Evolutionary conservation across 2,329 filamentous ascomycete species (phyloP).

Genomic region (Phoma sp.): DNA sequence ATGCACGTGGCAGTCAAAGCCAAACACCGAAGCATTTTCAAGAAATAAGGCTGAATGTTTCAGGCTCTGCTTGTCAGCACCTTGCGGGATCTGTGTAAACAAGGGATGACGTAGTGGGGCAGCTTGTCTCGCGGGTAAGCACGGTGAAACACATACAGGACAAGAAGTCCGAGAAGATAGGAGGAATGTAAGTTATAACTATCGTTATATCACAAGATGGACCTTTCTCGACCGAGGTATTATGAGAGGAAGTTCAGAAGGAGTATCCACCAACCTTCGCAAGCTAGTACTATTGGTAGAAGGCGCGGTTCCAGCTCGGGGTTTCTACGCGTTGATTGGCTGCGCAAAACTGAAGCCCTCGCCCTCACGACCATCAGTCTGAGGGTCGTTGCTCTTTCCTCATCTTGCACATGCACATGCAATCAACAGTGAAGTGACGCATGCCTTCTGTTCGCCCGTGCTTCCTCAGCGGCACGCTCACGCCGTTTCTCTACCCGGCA

Average conservation of each 20-base stretch:
- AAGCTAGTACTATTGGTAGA: background rate
- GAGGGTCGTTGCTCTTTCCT: background rate
- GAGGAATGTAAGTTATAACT: background rate
- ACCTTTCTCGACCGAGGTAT: background rate
- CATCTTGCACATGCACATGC: background rate
- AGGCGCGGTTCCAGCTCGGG: constrained; percentile 1
- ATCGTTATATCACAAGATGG: background rate
- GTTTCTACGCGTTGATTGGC: constrained; percentile 18
- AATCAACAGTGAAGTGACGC: constrained; percentile 24
- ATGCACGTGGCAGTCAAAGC: constrained; percentile 25
- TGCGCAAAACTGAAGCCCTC: constrained; percentile 19
- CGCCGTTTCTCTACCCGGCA: constrained; percentile 55
- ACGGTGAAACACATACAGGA: background rate
- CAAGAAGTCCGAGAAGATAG: background rate
- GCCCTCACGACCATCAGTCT: constrained; percentile 2
- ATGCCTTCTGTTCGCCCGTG: constrained; percentile 40
- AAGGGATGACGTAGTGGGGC: constrained; percentile 4
- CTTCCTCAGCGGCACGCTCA: constrained; percentile 45
- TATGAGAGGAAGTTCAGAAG: background rate
- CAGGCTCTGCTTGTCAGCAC: background rate
- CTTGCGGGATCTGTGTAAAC: constrained; percentile 5
- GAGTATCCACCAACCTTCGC: too few species aligned
- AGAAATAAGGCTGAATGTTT: constrained; percentile 5
- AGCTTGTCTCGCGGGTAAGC: constrained; percentile 3
- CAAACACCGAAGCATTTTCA: constrained; percentile 29